Evolutionary conservation across 495 filamentous ascomycete species (phyloP).

Genomic region (Hyaloscypha variabilis): DNA sequence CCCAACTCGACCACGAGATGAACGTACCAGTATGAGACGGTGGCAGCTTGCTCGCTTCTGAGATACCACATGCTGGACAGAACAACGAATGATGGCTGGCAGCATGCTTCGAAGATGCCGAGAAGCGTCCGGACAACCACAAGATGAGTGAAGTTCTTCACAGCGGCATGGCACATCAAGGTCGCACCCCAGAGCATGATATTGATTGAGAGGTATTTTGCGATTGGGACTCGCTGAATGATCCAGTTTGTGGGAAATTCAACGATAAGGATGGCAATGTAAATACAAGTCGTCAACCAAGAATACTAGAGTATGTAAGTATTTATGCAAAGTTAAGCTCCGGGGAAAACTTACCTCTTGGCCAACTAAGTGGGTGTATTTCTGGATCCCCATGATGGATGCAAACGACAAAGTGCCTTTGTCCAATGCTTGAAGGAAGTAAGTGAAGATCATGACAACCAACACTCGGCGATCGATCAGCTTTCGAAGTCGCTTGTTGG

Average conservation of each 20-base stretch:
- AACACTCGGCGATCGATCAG: slow-evolving; percentile 44
- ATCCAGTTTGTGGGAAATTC: slow-evolving; percentile 66
- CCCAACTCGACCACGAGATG: slow-evolving; percentile 45
- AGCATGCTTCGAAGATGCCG: slow-evolving; percentile 63
- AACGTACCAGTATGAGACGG: slow-evolving; percentile 62
- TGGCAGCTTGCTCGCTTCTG: slow-evolving; percentile 58
- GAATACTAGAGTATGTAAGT: slow-evolving; percentile 39
- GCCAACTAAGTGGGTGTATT: slow-evolving; percentile 47
- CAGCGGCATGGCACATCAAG: slow-evolving; percentile 55
- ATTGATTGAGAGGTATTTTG: slow-evolving; percentile 61
- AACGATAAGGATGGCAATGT: slow-evolving; percentile 66
- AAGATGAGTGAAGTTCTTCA: slow-evolving; percentile 44
- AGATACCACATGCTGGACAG: slow-evolving; percentile 67
- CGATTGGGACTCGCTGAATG: slow-evolving; percentile 60
- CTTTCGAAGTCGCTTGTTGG: slow-evolving; percentile 48
- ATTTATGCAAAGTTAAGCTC: too few species aligned
- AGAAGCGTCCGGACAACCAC: slow-evolving; percentile 63
- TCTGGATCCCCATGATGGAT: slow-evolving; percentile 57
- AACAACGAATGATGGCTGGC: slow-evolving; percentile 63
- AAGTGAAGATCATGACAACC: slow-evolving; percentile 46
- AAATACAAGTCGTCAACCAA: slow-evolving; percentile 62
- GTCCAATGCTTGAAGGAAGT: slow-evolving; percentile 63
- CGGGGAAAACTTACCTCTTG: slow-evolving; percentile 29
- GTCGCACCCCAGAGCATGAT: slow-evolving; percentile 63
- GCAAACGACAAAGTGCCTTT: slow-evolving; percentile 62